Conservation (phyloP, 2,329 filamentous ascomycete genomes). For the Huntiella decipiens region DNA sequence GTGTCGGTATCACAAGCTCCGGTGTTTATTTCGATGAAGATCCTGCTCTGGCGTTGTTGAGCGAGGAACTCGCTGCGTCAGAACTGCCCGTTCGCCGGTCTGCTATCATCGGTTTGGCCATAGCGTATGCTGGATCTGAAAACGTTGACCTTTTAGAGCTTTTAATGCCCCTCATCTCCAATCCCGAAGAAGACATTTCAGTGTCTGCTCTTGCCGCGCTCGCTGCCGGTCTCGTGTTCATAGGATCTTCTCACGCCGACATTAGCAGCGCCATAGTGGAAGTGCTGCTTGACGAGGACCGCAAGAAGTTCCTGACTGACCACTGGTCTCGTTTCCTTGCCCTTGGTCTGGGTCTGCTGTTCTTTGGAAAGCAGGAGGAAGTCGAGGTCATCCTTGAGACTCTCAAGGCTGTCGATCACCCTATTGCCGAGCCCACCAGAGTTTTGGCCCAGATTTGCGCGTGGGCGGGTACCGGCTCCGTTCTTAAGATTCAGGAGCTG, state of each 20-base stretch:
- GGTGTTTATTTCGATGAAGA: conserved; percentile 80
- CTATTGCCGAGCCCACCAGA: conserved; percentile 88
- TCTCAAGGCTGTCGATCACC: conserved; percentile 89
- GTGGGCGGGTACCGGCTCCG: conserved; percentile 92
- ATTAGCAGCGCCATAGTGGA: conserved; percentile 84
- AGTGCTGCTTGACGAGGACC: conserved; percentile 83
- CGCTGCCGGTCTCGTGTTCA: conserved; percentile 74
- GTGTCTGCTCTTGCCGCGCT: conserved; percentile 91
- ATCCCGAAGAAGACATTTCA: conserved; percentile 78
- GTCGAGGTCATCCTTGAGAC: conserved; percentile 97
- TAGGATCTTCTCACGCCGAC: conserved; percentile 79
- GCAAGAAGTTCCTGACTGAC: conserved; percentile 77
- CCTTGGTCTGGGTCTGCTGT: conserved; percentile 78
- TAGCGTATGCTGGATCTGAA: conserved; percentile 88
- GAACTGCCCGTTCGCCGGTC: conserved; percentile 61
- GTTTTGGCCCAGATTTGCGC: conserved; percentile 92
- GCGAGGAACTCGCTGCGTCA: conserved; percentile 57
- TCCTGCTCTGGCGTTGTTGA: conserved; percentile 70
- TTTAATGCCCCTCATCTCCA: conserved; percentile 70
- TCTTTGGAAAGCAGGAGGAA: conserved; percentile 93
- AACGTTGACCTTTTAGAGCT: conserved; percentile 73
- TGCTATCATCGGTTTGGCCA: conserved; percentile 86
- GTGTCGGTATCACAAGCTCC: conserved; percentile 88
- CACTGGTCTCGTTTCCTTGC: conserved; percentile 98
- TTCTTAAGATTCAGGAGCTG: conserved; percentile 91